Evolutionary conservation across 192 early-diverging fungal species (phyloP), one percentile per base, ranked within the genome.

Genomic region (Umbelopsis sp.): DNA sequence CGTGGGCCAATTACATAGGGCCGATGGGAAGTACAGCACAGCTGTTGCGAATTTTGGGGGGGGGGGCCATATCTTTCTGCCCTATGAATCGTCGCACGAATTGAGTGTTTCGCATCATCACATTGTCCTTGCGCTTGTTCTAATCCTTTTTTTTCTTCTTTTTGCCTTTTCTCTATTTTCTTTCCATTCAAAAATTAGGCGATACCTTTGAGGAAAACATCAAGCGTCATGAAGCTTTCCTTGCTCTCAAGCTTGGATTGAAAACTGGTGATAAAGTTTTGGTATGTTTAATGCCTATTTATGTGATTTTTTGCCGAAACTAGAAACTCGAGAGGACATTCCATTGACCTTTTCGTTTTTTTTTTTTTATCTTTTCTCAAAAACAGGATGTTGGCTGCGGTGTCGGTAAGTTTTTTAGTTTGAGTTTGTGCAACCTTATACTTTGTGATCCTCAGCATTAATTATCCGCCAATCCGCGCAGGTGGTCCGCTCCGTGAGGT

Each of bases 401-500:
- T 71, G 94, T 97, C 21, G 95, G 94, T 73, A 68, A 73, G 65
- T 41, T 5, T 38, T 69, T 44, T 67, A 21, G 24, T 10, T 45
- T 47, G 24, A 43, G 22, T 59, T 62, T 62, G 56, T 62, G 56
- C 14, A 29, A 62, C 56, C 29, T 3, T 62, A 29, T 12, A 56
- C 16, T 34, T 34, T 62, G 56, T 31, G 56, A 20, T 49, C 56
- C 17, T 62, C 29, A 20, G 12, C 26, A 32, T 29, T 32, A 16
- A 56, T 34, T 14, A 34, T 32, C 56, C 26, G 56, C 12, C 16
- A 59, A 59, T 32, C 20, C 56, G 31, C 31, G 2, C 66, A 73
- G 71, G 86, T 67, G 95, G 95, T 11, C 95, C 95, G 2, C 83
- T 94, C 17, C 89, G 95, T 32, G 94, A 97, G 74, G 92, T 95